Percentiles rank a stretch among this genome's conserved stretches.
These are phyloP conservation scores for Plasmodium yoelii DNA, from an alignment of 169 alveolate species.

Conservation along the genomic window DNA sequence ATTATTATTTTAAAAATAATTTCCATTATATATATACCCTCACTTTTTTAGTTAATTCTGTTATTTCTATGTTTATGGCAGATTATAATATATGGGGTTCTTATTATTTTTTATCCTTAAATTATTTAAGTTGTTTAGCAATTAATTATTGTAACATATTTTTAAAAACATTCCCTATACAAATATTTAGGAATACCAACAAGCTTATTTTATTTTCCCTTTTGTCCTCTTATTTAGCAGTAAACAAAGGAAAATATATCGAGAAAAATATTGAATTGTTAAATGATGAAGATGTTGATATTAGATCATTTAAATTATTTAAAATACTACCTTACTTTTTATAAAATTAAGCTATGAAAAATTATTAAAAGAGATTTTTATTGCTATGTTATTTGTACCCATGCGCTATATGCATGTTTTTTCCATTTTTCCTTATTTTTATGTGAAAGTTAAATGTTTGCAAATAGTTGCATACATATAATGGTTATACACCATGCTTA, in stretches of 20 bases:
- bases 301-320: slow-evolving; percentile 8
- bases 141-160: slow-evolving; percentile 44
- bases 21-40: slow-evolving; percentile 16
- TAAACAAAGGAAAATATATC: slow-evolving; percentile 61
- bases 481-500: too few species aligned
- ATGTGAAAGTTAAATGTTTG: too few species aligned
- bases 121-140: slow-evolving; percentile 29
- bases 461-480: too few species aligned
- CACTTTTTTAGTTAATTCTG: slow-evolving; percentile 22
- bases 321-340: slow-evolving; percentile 43
- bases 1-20: slow-evolving; percentile 41
- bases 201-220: slow-evolving; percentile 34
- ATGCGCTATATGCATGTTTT: background rate
- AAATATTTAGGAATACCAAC: slow-evolving; percentile 40
- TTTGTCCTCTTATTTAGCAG: slow-evolving; percentile 42
- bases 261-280: slow-evolving; percentile 41
- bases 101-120: slow-evolving; percentile 32
- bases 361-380: background rate
- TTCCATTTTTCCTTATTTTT: too few species aligned
- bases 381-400: background rate
- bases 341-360: background rate
- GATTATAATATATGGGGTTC: slow-evolving; percentile 64
- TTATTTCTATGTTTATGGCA: slow-evolving; percentile 43
- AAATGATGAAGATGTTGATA: slow-evolving; percentile 18
- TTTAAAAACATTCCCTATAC: slow-evolving; percentile 26